Conservation (phyloP, 2,329 filamentous ascomycete species). For the Zymoseptoria pseudotritici region DNA sequence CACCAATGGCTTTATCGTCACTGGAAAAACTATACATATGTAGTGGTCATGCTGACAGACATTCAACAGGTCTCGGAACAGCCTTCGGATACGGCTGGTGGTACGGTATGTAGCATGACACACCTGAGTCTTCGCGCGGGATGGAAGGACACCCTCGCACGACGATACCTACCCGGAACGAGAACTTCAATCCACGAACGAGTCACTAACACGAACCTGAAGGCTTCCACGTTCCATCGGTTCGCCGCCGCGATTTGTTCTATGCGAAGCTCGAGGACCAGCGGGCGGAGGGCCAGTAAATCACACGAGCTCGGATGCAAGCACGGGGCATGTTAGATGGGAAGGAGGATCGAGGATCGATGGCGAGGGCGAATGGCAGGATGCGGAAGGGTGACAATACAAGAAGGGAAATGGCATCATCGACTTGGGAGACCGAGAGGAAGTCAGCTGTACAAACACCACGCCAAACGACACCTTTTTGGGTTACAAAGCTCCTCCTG, state of each 20-base stretch:
- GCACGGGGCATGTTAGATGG: neutral
- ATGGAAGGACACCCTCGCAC: neutral
- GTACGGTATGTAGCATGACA: conserved; percentile 48
- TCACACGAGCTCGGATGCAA: conserved; percentile 17
- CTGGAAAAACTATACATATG: neutral
- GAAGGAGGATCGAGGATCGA: neutral
- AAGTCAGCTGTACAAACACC: conserved; percentile 13
- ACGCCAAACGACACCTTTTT: neutral
- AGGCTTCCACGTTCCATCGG: conserved; percentile 59
- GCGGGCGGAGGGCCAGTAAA: conserved; percentile 43
- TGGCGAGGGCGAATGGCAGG: neutral
- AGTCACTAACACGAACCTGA: conserved; percentile 8
- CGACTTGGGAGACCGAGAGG: conserved; percentile 1
- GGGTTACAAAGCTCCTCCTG: neutral
- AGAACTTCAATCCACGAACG: neutral
- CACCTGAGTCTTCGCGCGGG: conserved; percentile 1
- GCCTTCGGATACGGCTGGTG: conserved; percentile 59
- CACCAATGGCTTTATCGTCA: neutral
- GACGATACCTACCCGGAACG: neutral
- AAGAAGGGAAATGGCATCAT: neutral
- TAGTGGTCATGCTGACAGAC: conserved; percentile 7
- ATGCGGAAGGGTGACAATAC: neutral
- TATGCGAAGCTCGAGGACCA: conserved; percentile 58
- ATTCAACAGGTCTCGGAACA: conserved; percentile 50
- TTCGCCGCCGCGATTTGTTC: conserved; percentile 56